A percentile compares a stretch with the other conserved stretches of the same genome.
These are phyloP conservation scores for Torulaspora franciscae DNA, from an alignment of 805 yeast genomes.

Conservation along the genomic window DNA sequence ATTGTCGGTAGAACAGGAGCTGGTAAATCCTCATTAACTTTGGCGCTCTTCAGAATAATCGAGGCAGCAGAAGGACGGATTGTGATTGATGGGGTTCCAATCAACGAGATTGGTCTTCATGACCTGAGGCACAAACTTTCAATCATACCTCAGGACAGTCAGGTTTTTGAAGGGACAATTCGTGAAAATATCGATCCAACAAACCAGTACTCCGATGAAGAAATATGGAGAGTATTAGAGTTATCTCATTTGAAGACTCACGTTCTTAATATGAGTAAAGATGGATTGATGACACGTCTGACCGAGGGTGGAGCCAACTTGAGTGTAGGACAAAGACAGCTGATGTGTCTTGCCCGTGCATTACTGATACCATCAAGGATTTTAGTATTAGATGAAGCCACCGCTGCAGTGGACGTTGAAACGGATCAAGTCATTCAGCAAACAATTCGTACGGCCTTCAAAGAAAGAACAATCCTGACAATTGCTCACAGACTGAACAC, in stretches of 20 bases:
- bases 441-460: constrained; percentile 70
- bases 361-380: constrained; percentile 58
- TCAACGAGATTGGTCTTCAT: constrained; percentile 61
- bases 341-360: constrained; percentile 79
- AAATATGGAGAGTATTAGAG: constrained; percentile 76
- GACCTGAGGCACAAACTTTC: constrained; percentile 75
- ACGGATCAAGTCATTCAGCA: constrained; percentile 74
- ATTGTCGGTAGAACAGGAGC: constrained; percentile 98
- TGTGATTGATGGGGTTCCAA: constrained; percentile 64
- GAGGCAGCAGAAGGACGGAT: constrained; percentile 71
- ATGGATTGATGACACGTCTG: constrained; percentile 51
- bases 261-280: constrained; percentile 49
- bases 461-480: constrained; percentile 72
- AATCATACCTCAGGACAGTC: constrained; percentile 92
- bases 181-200: constrained; percentile 87
- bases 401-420: constrained; percentile 85
- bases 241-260: constrained; percentile 72
- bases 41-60: constrained; percentile 79
- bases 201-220: constrained; percentile 58
- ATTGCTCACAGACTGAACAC: constrained; percentile 84
- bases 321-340: constrained; percentile 73
- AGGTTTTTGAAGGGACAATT: constrained; percentile 80
- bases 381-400: constrained; percentile 76
- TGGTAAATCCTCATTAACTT: constrained; percentile 81
- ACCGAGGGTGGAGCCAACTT: constrained; percentile 68